Conservation (phyloP, 2,329 filamentous ascomycete species). For the Xylariaceae sp. region DNA sequence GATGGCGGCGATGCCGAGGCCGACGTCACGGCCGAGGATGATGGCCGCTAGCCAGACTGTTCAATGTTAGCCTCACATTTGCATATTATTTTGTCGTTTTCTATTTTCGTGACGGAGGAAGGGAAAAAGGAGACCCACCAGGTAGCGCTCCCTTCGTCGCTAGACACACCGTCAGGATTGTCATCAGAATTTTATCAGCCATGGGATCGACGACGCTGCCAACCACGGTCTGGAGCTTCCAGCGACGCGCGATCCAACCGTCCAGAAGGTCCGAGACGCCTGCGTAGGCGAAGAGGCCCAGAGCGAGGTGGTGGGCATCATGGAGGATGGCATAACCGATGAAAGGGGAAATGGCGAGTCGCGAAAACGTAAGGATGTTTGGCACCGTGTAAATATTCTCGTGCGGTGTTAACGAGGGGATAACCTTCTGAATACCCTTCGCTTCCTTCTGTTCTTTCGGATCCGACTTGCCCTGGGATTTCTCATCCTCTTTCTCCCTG, state of each 20-base stretch:
- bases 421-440: conserved; percentile 27
- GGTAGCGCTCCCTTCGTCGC: conserved; percentile 79
- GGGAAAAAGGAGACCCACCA: conserved; percentile 43
- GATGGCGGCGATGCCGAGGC: conserved; percentile 76
- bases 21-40: conserved; percentile 83
- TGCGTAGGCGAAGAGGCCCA: conserved; percentile 86
- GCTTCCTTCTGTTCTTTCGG: background rate
- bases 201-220: conserved; percentile 93
- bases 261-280: conserved; percentile 88
- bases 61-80: background rate
- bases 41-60: conserved; percentile 80
- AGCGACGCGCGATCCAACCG: conserved; percentile 85
- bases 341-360: conserved; percentile 74
- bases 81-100: background rate
- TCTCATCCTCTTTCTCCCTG: background rate
- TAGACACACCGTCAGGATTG: conserved; percentile 77
- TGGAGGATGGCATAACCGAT: conserved; percentile 86
- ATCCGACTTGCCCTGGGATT: background rate
- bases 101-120: background rate
- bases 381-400: conserved; percentile 98
- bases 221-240: conserved; percentile 86
- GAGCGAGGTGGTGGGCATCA: conserved; percentile 70
- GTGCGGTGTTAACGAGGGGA: conserved; percentile 42
- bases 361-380: conserved; percentile 84
- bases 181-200: conserved; percentile 97